Evolutionary conservation across 2,329 filamentous ascomycete genomes (phyloP).

Genomic region (Chalaropsis ovoidea): DNA sequence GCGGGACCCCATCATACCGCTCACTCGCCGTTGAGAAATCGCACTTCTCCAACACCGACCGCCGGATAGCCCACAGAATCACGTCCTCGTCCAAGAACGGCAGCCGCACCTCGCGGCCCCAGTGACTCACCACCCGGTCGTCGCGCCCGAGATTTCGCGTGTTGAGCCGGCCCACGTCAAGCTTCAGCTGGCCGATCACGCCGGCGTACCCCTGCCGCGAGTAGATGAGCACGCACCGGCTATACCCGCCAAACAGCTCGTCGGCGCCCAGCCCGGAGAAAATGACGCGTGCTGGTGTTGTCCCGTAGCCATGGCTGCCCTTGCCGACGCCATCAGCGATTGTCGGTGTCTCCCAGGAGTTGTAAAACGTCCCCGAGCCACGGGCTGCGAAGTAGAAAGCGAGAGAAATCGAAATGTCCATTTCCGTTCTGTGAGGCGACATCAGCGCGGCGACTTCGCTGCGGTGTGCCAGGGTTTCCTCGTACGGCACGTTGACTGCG

Average conservation of each 20-base stretch:
- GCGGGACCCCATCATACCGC: constrained; percentile 44
- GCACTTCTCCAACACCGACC: constrained; percentile 75
- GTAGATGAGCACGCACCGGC: constrained; percentile 70
- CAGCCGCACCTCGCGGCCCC: constrained; percentile 79
- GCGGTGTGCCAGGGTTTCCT: constrained; percentile 60
- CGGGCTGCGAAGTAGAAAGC: constrained; percentile 92
- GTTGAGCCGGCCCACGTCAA: constrained; percentile 77
- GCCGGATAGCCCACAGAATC: constrained; percentile 65
- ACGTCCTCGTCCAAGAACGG: constrained; percentile 83
- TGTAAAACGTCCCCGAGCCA: constrained; percentile 44
- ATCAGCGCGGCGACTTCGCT: constrained; percentile 65
- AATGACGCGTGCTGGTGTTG: constrained; percentile 67
- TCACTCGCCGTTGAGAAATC: constrained; percentile 49
- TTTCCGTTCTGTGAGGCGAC: constrained; percentile 90
- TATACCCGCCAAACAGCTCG: constrained; percentile 91
- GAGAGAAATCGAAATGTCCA: constrained; percentile 90
- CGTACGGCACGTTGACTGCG: constrained; percentile 68
- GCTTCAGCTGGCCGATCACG: constrained; percentile 68
- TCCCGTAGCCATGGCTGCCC: constrained; percentile 39
- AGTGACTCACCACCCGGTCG: constrained; percentile 81
- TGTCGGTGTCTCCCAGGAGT: not conserved
- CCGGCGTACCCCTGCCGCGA: constrained; percentile 56
- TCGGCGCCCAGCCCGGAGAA: constrained; percentile 91
- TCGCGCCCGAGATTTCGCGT: constrained; percentile 93
- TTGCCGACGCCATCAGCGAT: constrained; percentile 17